These are phyloP conservation scores for Lepidium didymum DNA, from an alignment of 345 rosid genomes.

Conservation along the genomic window DNA sequence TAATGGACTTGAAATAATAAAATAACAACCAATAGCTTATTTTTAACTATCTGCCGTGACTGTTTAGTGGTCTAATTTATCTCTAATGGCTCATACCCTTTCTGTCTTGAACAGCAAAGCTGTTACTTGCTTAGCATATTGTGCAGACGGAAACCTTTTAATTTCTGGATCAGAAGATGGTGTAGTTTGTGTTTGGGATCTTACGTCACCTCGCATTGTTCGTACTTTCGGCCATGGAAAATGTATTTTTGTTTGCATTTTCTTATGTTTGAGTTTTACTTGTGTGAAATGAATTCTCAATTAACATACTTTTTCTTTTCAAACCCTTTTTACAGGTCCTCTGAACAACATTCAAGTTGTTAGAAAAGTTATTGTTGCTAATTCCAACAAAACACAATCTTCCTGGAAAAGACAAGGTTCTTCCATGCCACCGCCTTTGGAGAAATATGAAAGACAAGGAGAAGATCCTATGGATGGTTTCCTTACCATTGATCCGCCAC, in stretches of 20 bases:
- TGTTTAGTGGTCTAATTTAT: neutral
- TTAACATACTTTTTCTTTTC: neutral
- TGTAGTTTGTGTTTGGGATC: constrained; percentile 57
- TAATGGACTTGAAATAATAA: neutral
- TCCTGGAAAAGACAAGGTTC: constrained; percentile 48
- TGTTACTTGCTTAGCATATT: constrained; percentile 65
- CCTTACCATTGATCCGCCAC: constrained; percentile 37
- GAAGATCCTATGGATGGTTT: constrained; percentile 35
- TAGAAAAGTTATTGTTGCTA: constrained; percentile 30
- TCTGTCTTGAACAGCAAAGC: constrained; percentile 46
- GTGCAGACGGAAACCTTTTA: constrained; percentile 46
- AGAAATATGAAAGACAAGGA: constrained; percentile 39
- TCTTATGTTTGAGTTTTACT: neutral
- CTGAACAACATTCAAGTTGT: constrained; percentile 61
- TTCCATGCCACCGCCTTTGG: constrained; percentile 52
- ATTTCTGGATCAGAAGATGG: constrained; percentile 88
- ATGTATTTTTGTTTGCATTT: constrained; percentile 36
- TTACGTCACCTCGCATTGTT: constrained; percentile 34
- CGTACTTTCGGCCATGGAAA: constrained; percentile 56
- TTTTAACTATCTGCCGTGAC: neutral
- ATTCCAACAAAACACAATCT: constrained; percentile 26
- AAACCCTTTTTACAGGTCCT: constrained; percentile 33
- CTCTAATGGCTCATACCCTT: neutral
- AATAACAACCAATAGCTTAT: neutral
- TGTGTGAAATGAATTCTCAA: neutral